phyloP scores from a whole-genome alignment of 169 alveolate genomes.

The Blepharisma undulans region DNA sequence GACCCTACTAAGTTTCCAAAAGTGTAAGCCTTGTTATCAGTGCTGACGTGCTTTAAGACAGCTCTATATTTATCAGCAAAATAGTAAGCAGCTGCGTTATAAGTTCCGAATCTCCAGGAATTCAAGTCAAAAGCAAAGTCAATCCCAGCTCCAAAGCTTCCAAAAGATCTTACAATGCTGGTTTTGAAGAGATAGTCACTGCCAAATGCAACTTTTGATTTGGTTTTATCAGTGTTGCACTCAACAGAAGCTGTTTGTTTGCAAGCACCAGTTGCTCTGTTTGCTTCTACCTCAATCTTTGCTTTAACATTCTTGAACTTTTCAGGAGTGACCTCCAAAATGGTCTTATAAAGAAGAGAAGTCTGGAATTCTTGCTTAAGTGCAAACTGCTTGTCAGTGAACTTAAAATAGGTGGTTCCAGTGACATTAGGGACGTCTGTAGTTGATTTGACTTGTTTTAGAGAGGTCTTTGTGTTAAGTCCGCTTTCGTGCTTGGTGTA shows the following conservation, averaged over 20 bases:
- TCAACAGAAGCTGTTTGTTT: neutral
- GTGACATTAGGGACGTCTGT: neutral
- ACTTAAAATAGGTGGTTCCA: neutral
- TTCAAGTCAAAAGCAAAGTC: neutral
- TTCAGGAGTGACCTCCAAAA: neutral
- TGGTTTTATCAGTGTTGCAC: neutral
- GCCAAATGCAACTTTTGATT: neutral
- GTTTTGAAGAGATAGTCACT: neutral
- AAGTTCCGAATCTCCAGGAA: neutral
- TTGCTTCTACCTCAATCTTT: neutral
- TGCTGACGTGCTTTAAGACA: slow-evolving; percentile 13
- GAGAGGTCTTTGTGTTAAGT: neutral
- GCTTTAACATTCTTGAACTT: neutral
- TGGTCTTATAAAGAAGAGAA: neutral
- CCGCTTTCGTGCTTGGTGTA: slow-evolving; percentile 12
- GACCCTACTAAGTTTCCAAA: neutral
- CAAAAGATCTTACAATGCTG: neutral
- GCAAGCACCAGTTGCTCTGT: neutral
- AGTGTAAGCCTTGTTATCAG: neutral
- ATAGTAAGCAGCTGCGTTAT: slow-evolving; percentile 30
- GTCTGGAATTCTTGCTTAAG: neutral
- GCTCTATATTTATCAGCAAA: neutral
- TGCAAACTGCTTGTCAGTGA: neutral
- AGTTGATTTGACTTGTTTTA: neutral
- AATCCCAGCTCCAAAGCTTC: neutral